Evolutionary conservation across 2,329 filamentous ascomycete genomes (phyloP).

Genomic region (Fusarium annulatum): DNA sequence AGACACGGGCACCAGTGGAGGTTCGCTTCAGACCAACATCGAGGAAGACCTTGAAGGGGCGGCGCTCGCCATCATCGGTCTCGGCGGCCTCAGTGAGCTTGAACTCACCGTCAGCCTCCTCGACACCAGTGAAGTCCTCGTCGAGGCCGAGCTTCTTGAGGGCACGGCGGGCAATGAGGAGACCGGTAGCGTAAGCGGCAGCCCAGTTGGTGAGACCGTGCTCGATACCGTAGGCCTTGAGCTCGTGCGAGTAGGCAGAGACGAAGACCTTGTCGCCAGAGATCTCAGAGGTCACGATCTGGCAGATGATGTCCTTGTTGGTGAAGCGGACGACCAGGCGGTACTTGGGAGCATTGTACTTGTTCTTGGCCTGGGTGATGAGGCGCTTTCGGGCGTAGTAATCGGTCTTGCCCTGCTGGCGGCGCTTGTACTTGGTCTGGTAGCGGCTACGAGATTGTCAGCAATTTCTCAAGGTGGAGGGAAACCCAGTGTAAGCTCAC

Average conservation of each 20-base stretch:
- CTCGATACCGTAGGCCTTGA: slow-evolving; percentile 95
- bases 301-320: slow-evolving; percentile 99
- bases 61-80: slow-evolving; percentile 81
- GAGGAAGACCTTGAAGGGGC: slow-evolving; percentile 99
- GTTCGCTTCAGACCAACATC: slow-evolving; percentile 98
- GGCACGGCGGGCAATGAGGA: slow-evolving; percentile 95
- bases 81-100: slow-evolving; percentile 93
- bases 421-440: slow-evolving; percentile 99
- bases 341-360: slow-evolving; percentile 99
- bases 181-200: slow-evolving; percentile 95
- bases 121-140: slow-evolving; percentile 92
- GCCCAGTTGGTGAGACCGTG: slow-evolving; percentile 99
- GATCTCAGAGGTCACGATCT: slow-evolving; percentile 97
- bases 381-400: slow-evolving; percentile 99
- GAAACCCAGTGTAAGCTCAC: slow-evolving; percentile 64
- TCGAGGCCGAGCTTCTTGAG: slow-evolving; percentile 97
- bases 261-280: slow-evolving; percentile 96
- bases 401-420: slow-evolving; percentile 97
- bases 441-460: slow-evolving; percentile 75
- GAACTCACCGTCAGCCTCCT: slow-evolving; percentile 97
- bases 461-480: slow-evolving; percentile 10
- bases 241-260: slow-evolving; percentile 95
- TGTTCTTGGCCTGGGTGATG: slow-evolving; percentile 99
- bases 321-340: slow-evolving; percentile 99
- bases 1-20: slow-evolving; percentile 98